Percentiles rank a stretch among this genome's conserved stretches.
These are phyloP conservation scores for Breynia disticha DNA, from an alignment of 441 rosid genomes.

Conservation along the genomic window DNA sequence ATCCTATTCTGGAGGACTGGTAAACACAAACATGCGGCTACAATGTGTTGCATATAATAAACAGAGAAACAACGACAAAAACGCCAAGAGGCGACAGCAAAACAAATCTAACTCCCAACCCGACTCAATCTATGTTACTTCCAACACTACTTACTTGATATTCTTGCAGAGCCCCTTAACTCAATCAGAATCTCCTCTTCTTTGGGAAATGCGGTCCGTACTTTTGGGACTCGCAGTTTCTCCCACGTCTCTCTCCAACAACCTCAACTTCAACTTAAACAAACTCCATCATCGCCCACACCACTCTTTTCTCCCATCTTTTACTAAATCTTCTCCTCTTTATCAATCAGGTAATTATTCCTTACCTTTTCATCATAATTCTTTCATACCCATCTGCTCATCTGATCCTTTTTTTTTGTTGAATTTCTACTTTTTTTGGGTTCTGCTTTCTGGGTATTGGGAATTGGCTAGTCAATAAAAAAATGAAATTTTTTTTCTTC, in stretches of 20 bases:
- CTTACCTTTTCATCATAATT: background rate
- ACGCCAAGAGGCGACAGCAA: too few species aligned
- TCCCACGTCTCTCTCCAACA: conserved; percentile 19
- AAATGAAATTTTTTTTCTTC: too few species aligned
- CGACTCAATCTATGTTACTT: background rate
- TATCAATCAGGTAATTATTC: conserved; percentile 34
- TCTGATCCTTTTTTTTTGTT: background rate
- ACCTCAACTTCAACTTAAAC: conserved; percentile 18
- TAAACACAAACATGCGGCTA: too few species aligned
- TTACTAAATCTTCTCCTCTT: conserved; percentile 18
- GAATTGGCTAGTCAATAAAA: too few species aligned
- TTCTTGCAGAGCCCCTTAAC: background rate
- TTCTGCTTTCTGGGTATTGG: background rate
- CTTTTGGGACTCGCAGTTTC: conserved; percentile 46
- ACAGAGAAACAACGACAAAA: too few species aligned
- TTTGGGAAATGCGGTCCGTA: conserved; percentile 48
- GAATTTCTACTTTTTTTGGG: conserved; percentile 6
- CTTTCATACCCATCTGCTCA: background rate
- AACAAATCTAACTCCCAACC: too few species aligned
- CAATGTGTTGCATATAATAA: too few species aligned
- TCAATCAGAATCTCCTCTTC: background rate
- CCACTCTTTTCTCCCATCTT: conserved; percentile 13
- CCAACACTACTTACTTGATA: background rate
- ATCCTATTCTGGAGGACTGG: too few species aligned
- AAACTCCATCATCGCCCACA: conserved; percentile 15